Evolutionary conservation across 2,329 filamentous ascomycete genomes (phyloP), one percentile per base, ranked within the genome.

Genomic region (Colletotrichum sp.): DNA sequence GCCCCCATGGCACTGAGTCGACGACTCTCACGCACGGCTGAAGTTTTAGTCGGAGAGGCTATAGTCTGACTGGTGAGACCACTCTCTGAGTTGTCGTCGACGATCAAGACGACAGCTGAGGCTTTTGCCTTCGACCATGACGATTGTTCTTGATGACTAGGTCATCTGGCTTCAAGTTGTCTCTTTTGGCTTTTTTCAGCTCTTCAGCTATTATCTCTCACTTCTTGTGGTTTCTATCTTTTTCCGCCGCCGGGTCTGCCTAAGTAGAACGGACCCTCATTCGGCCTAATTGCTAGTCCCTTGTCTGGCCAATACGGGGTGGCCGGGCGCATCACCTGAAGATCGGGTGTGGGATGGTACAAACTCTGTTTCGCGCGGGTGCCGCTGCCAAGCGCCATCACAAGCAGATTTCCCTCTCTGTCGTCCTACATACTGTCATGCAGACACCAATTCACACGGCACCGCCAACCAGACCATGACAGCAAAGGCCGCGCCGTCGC

Each of bases 351-450:
- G 73, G 69, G 64, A 76, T 72, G 57, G 39, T 28, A 65, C 66
- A 63, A 71, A 74, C 67, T 77, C 67, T 75, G 60, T 70, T 77
- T 77, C n/a, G 71, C 75, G 75, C 75, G 55, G 75, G 55, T 77
- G 71, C 75, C 71, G 75, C 75, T 52, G 75, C 75, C 75, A 77
- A 75, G 75, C 18, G 49, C 36, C 66, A 57, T 77, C 75, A 77
- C 71, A 77, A 63, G 71, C 71, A 71, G 65, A 75, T 71, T 70
- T 63, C 71, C 71, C 21, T 67, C 49, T 75, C 71, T 12, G 75
- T 77, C 67, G 52, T 75, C 55, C 49, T 77, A 67, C 75, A 67
- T 55, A 26, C 62, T 60, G 64, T 44, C 69, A 75, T 62, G 62
- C 69, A 72, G 49, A 59, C 24, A 57, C 24, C 24, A 13, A 36